A percentile compares a stretch with the other conserved stretches of the same genome.
phyloP scores from a whole-genome alignment of 2,329 filamentous ascomycete species.

The Talaromyces sp. region DNA sequence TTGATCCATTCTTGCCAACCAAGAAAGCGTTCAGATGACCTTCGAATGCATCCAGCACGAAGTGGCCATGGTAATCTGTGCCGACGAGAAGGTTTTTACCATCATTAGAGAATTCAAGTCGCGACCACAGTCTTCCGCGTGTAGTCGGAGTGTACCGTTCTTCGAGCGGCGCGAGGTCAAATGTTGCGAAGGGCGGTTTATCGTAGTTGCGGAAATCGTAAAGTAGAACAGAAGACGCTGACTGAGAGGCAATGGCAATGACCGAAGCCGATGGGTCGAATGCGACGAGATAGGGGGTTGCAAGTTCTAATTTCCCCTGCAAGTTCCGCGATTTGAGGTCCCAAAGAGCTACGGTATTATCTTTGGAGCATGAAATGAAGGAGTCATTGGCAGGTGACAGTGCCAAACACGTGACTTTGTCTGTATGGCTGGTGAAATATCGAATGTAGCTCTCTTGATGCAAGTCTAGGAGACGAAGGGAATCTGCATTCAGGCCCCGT shows the following conservation, averaged over 20 bases:
- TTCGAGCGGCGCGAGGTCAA: constrained; percentile 65
- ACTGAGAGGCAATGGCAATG: constrained; percentile 82
- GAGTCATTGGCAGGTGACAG: constrained; percentile 83
- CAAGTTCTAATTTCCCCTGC: constrained; percentile 74
- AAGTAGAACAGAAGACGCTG: constrained; percentile 73
- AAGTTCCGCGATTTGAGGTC: constrained; percentile 75
- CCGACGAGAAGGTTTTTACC: constrained; percentile 81
- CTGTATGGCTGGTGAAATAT: constrained; percentile 90
- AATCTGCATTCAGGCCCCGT: constrained; percentile 42
- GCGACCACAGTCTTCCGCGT: constrained; percentile 66
- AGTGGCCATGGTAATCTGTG: constrained; percentile 80
- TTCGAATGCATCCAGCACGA: constrained; percentile 88
- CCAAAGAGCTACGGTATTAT: constrained; percentile 91
- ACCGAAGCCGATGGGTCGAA: constrained; percentile 91
- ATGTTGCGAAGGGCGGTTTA: constrained; percentile 80
- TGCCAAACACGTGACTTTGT: constrained; percentile 74
- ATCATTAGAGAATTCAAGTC: constrained; percentile 93
- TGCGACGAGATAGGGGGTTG: constrained; percentile 75
- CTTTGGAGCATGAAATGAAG: constrained; percentile 86
- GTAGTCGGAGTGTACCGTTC: constrained; percentile 52
- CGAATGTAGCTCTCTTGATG: constrained; percentile 96
- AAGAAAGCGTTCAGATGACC: constrained; percentile 74
- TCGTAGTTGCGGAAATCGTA: constrained; percentile 95
- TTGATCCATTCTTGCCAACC: constrained; percentile 45
- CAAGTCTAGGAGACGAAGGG: constrained; percentile 77